Conservation (phyloP, 139 green algal genomes). For the Trebouxia sp. region DNA sequence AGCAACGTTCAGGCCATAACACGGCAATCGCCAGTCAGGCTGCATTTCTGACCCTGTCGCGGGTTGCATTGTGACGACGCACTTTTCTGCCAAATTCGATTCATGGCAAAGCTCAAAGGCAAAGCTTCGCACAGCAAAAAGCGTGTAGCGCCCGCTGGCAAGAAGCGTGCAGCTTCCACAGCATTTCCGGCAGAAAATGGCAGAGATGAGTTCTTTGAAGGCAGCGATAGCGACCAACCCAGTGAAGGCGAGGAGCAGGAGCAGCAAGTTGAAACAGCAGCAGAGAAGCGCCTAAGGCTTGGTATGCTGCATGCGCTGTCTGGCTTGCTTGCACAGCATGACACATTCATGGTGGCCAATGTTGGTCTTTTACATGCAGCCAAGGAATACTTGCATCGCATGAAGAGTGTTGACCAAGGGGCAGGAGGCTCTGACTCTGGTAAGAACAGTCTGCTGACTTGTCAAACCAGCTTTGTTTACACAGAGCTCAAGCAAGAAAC, state of each 20-base stretch:
- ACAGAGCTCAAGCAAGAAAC: background rate
- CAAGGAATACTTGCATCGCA: conserved; percentile 67
- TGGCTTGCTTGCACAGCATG: background rate
- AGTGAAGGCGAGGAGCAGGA: conserved; percentile 44
- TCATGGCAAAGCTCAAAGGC: background rate
- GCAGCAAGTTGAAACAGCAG: conserved; percentile 72
- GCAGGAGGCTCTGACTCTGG: conserved; percentile 22
- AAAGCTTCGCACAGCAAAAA: background rate
- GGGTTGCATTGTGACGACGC: no score
- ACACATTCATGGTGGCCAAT: background rate
- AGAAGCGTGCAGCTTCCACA: conserved; percentile 11
- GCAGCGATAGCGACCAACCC: conserved; percentile 49
- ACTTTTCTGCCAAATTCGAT: background rate
- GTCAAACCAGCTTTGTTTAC: background rate
- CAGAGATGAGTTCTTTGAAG: conserved; percentile 41
- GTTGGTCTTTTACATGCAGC: conserved; percentile 50
- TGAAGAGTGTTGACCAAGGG: conserved; percentile 52
- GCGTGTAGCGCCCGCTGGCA: background rate
- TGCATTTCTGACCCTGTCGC: no score
- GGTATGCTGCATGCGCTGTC: conserved; percentile 39
- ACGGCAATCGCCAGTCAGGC: no score
- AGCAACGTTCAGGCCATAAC: no score
- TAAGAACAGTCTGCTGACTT: background rate
- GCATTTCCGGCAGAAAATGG: conserved; percentile 37
- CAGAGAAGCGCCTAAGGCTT: conserved; percentile 80